Evolutionary conservation across 225 moss, liverwort and hornwort genomes (phyloP), one percentile per base, ranked within the genome.

Genomic region (Lunularia cruciata): DNA sequence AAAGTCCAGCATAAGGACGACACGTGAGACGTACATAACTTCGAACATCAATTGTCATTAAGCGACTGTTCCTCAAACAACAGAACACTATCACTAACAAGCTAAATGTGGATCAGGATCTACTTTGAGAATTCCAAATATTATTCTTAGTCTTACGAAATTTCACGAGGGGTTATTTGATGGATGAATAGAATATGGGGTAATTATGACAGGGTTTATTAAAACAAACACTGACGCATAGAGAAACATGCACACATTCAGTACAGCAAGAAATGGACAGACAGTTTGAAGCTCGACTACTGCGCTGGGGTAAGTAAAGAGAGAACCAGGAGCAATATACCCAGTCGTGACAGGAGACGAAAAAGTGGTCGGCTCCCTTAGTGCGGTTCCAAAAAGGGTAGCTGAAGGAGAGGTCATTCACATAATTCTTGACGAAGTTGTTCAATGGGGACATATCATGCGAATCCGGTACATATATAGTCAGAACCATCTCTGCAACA

Each of bases 261-360:
- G n/a, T n/a, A n/a, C n/a, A n/a, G n/a, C 18, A 6, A 16, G 31
- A 48, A 48, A 18, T 48, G 16, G 14, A 15, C 33, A 14, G 28
- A 27, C 27, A 56, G 23, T 28, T 55, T 30, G 36, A 32, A 51
- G 25, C n/a, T 51, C 51, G n/a, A 51, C 19, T 22, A n/a, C n/a
- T n/a, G n/a, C n/a, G n/a, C 18, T 8, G 54, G 25, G n/a, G n/a
- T n/a, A 58, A 58, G 6, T 8, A 6, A 54, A 48, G 28, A 43
- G 2, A 2, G 27, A 2, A 32, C 9, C 47, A 20, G 7, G 27
- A 60, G 0, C 7, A 14, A 61, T 74, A 58, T 80, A 94, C 94
- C 94, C 94, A 94, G 68, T 94, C 94, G 68, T 94, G 94, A 65
- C 94, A 94, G 60, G 94, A 87, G 33, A 91, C 74, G 68, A 94